Evolutionary conservation across 2,329 filamentous ascomycete species (phyloP).

Genomic region (Fusarium euwallaceae): DNA sequence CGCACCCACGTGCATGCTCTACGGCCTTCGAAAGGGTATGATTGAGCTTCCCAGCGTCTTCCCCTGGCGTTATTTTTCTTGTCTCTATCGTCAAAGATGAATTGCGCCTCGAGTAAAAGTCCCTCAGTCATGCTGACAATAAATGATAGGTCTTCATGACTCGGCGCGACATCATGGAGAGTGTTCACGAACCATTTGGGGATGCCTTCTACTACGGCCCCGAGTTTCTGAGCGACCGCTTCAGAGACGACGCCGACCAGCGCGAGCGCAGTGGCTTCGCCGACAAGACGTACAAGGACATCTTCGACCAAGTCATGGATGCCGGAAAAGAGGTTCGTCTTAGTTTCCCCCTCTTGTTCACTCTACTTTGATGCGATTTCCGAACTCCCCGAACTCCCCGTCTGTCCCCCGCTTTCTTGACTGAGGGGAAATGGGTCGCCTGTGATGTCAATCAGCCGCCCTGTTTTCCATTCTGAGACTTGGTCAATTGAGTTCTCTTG

Average conservation of each 20-base stretch:
- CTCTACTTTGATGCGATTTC: constrained; percentile 25
- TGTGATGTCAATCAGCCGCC: constrained; percentile 16
- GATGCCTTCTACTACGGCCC: constrained; percentile 97
- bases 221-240: constrained; percentile 85
- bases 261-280: constrained; percentile 74
- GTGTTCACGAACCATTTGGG: constrained; percentile 95
- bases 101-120: neutral
- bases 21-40: constrained; percentile 95
- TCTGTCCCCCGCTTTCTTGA: constrained; percentile 26
- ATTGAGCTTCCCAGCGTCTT: constrained; percentile 30
- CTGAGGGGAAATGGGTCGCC: constrained; percentile 19
- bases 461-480: neutral
- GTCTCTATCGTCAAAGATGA: neutral
- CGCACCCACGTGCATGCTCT: constrained; percentile 94
- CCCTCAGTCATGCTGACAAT: constrained; percentile 12
- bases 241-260: constrained; percentile 73
- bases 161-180: constrained; percentile 82
- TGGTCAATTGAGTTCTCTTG: constrained; percentile 14
- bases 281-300: constrained; percentile 79
- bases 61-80: neutral
- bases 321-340: constrained; percentile 78
- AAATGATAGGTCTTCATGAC: constrained; percentile 91
- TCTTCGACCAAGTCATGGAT: constrained; percentile 81
- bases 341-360: constrained; percentile 28
- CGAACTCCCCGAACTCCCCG: constrained; percentile 38